Base-by-base conservation (phyloP, 139 green algal species). In the Nannochloris sp. region DNA sequence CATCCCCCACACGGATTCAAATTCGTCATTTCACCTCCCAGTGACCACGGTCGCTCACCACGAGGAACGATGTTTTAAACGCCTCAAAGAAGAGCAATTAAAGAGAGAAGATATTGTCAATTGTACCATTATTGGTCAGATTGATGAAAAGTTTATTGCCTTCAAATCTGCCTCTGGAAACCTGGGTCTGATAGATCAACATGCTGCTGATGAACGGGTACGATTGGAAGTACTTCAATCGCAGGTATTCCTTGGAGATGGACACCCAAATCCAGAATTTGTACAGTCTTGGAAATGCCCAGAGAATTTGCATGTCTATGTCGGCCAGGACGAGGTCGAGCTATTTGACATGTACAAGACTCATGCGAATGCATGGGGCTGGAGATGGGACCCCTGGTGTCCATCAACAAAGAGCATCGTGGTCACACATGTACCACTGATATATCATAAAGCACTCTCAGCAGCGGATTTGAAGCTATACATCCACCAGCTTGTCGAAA, bases 151-250 rank as follows among this genome's bases (percentile, higher is more conserved):
- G 65, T 82, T 91, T 49, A 49, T 92, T 17, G 29, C 83, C 0
- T 23, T 82, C 4, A 49, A 69, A 30, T 76, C 68, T 37, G 56
- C 61, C 6, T 28, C 23, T n/a, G 72, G 75, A 3, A 23, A 78
- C 55, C 58, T 93, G 61, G 62, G 80, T n/a, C 53, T 83, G 2
- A 45, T 92, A 26, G 86, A 94, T 66, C 86, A 90, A 66, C 86
- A 94, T 70, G 86, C 86, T 14, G 84, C 84, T n/a, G 84, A 93
- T 43, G 85, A 91, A 69, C 76, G 85, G 9, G 81, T 93, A 26
- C 67, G 61, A 31, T 73, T 93, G 33, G 84, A 92, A 71, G 40
- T 43, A 6, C 62, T 91, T 10, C 59, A 59, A 17, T 49, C 23
- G 8, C 16, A 65, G 17, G n/a, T 71, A 43, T 43, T 81, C 59